phyloP scores from a whole-genome alignment of 2,329 filamentous ascomycete species.

The Aureobasidium sp. region DNA sequence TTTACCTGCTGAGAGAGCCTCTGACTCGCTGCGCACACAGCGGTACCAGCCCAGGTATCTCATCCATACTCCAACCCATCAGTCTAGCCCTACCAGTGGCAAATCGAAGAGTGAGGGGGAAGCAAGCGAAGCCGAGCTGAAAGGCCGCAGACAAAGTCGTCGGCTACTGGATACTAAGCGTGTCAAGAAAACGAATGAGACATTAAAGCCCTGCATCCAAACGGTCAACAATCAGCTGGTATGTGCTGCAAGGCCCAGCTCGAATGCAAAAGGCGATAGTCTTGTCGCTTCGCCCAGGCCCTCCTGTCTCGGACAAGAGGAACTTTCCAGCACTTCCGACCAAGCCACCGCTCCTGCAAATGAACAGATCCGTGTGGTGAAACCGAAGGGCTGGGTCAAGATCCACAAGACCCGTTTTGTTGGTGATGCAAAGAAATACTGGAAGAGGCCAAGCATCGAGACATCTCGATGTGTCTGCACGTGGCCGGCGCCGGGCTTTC shows the following conservation, averaged over 20 bases:
- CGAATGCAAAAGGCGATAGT: conserved; percentile 49
- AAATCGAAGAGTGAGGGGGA: neutral
- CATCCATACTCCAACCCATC: conserved; percentile 1
- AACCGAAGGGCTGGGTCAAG: conserved; percentile 76
- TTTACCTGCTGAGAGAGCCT: neutral
- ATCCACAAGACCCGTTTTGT: too few relatives aligned
- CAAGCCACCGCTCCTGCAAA: conserved; percentile 73
- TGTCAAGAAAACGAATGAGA: too few relatives aligned
- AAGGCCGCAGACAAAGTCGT: neutral
- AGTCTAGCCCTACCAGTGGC: conserved; percentile 18
- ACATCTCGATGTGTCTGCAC: too few relatives aligned
- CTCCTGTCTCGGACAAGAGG: conserved; percentile 49
- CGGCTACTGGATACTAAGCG: neutral
- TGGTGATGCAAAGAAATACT: too few relatives aligned
- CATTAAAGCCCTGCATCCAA: too few relatives aligned
- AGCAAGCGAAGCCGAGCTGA: conserved; percentile 25
- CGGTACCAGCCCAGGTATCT: neutral
- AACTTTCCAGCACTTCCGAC: conserved; percentile 79
- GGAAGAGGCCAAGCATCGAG: too few relatives aligned
- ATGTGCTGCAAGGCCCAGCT: neutral
- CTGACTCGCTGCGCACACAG: neutral
- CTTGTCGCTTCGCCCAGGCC: conserved; percentile 28
- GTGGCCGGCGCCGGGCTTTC: too few relatives aligned
- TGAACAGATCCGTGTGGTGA: conserved; percentile 61
- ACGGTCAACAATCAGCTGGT: too few relatives aligned